Base-by-base conservation (phyloP, 768 basidiomycete species). In the Phylloporus arenicola region DNA sequence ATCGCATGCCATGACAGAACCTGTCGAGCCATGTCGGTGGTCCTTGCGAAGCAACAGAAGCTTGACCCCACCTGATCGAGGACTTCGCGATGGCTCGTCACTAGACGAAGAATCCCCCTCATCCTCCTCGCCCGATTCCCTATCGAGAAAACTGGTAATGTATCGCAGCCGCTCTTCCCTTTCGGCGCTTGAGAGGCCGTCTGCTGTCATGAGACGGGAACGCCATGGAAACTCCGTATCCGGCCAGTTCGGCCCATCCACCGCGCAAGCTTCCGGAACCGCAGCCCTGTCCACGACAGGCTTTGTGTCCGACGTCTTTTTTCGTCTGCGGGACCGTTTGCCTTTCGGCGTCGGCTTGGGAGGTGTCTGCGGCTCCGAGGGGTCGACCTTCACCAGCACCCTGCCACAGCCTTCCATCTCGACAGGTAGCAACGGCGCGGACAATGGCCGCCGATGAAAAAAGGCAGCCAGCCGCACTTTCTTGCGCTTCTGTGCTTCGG, bases 171-270 rank as follows among this genome's bases (percentile, higher is more conserved):
- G 76, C 59, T 85, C 81, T 57, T 77, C 78, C 57, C 81, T 73
- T 59, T 82, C 76, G 27, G 75, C 73, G 58, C 76, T 78, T 20
- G 73, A 72, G 41, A 73, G 56, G 43, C 81, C 78, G 20, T 71
- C 69, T 29, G 77, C 74, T 62, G 83, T 77, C 54, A 79, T 74
- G n/a, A 70, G 73, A 47, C 82, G 73, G 55, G 83, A 62, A 43
- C 77, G 77, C 89, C 88, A 92, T 19, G 89, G 88, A 59, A 89
- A 90, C 65, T 82, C 81, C 8, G 72, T 56, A 58, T 92, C 89
- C 7, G 83, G 84, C 88, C 89, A 91, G 60, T 87, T 83, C 10
- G 87, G 85, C 47, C 68, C 76, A 31, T 78, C 76, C 2, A 62
- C 43, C 5, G 61, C 55, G n/a, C 67, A 67, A 33, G 73, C 74